Conservation (phyloP, 441 rosid genomes). For the Cnidoscolus chayamansa region DNA sequence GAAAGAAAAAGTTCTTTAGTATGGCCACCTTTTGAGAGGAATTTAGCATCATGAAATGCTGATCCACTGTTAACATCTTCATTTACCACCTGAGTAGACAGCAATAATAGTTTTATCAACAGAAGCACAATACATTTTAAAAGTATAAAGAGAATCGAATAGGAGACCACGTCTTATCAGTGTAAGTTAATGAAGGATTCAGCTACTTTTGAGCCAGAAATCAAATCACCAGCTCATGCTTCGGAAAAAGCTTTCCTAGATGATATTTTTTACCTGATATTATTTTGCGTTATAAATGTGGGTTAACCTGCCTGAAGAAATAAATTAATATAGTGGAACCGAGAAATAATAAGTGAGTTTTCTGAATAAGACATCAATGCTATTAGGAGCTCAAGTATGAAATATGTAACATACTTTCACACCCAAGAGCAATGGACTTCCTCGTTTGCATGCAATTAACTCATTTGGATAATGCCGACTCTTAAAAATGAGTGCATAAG, state of each 20-base stretch:
- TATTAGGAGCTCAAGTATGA: slow-evolving; percentile 12
- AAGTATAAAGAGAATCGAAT: background rate
- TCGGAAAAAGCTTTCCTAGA: too few relatives aligned
- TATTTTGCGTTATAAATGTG: too few relatives aligned
- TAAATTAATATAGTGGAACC: background rate
- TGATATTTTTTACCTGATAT: too few relatives aligned
- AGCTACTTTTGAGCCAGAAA: background rate
- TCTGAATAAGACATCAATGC: background rate
- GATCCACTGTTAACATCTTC: slow-evolving; percentile 47
- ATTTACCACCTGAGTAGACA: slow-evolving; percentile 48
- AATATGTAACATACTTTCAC: slow-evolving; percentile 66
- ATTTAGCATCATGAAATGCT: slow-evolving; percentile 61
- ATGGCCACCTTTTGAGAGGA: slow-evolving; percentile 52
- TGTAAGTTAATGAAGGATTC: background rate
- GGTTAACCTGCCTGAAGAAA: background rate
- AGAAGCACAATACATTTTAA: background rate
- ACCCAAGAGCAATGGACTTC: slow-evolving; percentile 93
- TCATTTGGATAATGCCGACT: slow-evolving; percentile 92
- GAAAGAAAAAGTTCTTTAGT: slow-evolving; percentile 87
- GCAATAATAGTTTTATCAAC: too few relatives aligned
- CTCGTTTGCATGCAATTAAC: slow-evolving; percentile 94
- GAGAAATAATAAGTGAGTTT: background rate
- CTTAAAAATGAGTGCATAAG: slow-evolving; percentile 95
- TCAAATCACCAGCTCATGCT: background rate
- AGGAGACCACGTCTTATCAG: background rate